Evolutionary conservation across 305 asterid genomes (phyloP).

Genomic region (Solanum hybrid): DNA sequence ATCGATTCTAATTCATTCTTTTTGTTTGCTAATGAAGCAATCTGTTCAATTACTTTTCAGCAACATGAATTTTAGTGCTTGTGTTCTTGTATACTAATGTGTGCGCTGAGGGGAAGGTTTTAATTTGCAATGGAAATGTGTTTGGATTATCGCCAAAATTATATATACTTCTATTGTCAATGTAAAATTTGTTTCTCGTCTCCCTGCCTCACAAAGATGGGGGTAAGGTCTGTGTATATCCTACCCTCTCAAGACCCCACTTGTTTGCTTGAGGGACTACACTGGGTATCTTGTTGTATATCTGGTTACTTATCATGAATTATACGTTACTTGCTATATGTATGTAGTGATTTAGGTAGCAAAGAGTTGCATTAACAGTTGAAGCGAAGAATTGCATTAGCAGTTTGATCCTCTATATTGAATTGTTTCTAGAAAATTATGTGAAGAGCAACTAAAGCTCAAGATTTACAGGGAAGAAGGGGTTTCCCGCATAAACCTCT

Average conservation of each 20-base stretch:
- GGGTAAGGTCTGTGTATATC: neutral
- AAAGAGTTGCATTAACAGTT: neutral
- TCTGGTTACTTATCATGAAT: neutral
- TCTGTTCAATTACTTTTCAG: neutral
- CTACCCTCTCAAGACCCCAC: neutral
- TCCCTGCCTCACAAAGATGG: neutral
- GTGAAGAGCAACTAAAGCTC: neutral
- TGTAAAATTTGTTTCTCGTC: neutral
- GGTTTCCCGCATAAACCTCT: constrained; percentile 57
- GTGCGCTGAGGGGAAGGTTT: neutral
- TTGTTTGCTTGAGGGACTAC: neutral
- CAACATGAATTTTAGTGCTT: neutral
- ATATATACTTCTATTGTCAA: neutral
- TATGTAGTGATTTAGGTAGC: neutral
- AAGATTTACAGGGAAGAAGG: constrained; percentile 33
- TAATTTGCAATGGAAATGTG: neutral
- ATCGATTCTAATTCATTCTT: constrained; percentile 1
- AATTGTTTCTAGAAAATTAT: neutral
- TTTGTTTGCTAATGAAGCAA: neutral
- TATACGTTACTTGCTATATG: neutral
- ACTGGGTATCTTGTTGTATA: neutral
- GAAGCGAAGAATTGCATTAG: neutral
- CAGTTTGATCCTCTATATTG: neutral
- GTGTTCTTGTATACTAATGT: neutral
- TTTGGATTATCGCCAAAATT: neutral